Evolutionary conservation across 2,329 filamentous ascomycete species (phyloP).

Genomic region (Colletotrichum sp.): DNA sequence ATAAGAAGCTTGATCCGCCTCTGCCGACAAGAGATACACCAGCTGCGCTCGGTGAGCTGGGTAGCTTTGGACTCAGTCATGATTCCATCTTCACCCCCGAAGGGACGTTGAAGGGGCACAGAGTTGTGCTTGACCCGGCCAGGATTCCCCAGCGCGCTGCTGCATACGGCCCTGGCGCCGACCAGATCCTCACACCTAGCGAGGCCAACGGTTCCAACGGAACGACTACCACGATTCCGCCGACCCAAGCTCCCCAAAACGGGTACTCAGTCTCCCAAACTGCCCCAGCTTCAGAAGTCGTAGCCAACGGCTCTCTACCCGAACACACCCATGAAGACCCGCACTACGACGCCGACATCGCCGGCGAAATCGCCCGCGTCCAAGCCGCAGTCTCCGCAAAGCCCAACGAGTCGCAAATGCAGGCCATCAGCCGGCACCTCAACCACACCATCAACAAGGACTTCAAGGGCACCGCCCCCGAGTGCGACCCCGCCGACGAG

Average conservation of each 20-base stretch:
- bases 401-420: slow-evolving; percentile 55
- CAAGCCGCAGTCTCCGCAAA: slow-evolving; percentile 60
- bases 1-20: slow-evolving; percentile 64
- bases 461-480: not conserved
- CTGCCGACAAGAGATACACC: slow-evolving; percentile 60
- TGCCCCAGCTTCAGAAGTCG: not conserved
- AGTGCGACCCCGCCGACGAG: slow-evolving; percentile 37
- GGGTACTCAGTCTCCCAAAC: not conserved
- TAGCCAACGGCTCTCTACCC: not conserved
- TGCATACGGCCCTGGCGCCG: not conserved
- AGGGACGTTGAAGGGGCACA: not conserved
- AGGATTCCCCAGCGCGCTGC: not conserved
- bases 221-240: not conserved
- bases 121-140: not conserved
- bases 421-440: slow-evolving; percentile 68
- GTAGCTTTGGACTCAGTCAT: slow-evolving; percentile 19
- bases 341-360: not conserved
- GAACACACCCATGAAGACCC: not conserved
- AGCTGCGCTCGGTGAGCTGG: slow-evolving; percentile 35
- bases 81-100: not conserved
- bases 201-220: not conserved
- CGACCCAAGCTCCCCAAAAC: not conserved
- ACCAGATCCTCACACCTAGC: not conserved
- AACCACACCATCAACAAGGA: slow-evolving; percentile 47
- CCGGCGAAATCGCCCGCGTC: slow-evolving; percentile 44